Evolutionary conservation across 2,329 filamentous ascomycete species (phyloP).

Genomic region (Fusarium pilosicola): DNA sequence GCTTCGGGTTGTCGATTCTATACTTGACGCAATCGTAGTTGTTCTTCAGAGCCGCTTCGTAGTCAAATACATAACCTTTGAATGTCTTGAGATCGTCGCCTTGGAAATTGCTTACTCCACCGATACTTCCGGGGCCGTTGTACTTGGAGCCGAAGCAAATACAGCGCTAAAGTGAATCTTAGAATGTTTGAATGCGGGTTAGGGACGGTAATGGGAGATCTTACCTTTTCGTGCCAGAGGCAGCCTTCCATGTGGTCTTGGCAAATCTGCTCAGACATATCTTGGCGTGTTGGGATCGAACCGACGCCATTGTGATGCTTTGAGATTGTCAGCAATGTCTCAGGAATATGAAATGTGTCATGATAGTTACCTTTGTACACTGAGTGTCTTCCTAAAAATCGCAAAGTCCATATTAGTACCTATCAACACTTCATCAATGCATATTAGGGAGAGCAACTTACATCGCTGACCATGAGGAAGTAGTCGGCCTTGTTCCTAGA

Average conservation of each 20-base stretch:
- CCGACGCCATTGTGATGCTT: not conserved
- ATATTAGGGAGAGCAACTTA: not conserved
- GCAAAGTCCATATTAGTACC: too few relatives aligned
- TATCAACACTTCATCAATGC: rapidly evolving
- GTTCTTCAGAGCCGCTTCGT: not conserved
- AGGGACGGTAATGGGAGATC: too few relatives aligned
- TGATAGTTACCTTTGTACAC: not conserved
- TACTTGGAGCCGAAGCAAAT: not conserved
- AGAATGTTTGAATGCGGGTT: rapidly evolving
- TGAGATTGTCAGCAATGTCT: rapidly evolving
- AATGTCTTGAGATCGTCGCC: not conserved
- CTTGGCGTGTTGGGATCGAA: not conserved
- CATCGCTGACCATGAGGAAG: not conserved
- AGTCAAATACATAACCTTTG: not conserved
- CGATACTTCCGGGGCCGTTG: not conserved
- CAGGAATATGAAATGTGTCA: rapidly evolving
- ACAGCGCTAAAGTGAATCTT: not conserved
- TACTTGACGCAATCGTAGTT: not conserved
- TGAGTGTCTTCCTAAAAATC: not conserved
- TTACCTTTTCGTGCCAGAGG: not conserved
- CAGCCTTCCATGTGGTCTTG: not conserved
- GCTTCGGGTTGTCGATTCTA: not conserved
- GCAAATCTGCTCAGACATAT: not conserved
- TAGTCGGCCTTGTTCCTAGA: not conserved
- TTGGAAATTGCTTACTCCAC: not conserved